phyloP scores from a whole-genome alignment of 129 eudicot species.

The Heracleum sosnowskyi region DNA sequence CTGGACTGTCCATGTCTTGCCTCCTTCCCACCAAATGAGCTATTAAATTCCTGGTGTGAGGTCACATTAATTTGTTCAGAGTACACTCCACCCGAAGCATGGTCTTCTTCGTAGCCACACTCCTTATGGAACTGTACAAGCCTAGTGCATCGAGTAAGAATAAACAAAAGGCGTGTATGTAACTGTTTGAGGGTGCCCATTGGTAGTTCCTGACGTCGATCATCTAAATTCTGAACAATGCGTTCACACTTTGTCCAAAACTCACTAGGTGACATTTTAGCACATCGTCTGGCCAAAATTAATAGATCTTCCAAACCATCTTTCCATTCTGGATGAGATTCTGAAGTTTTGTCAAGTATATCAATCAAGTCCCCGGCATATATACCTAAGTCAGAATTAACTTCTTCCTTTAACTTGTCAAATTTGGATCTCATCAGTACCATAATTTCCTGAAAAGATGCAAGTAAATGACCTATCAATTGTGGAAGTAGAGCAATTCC shows the following conservation, averaged over 20 bases:
- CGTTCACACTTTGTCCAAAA: conserved; percentile 84
- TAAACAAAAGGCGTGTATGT: conserved; percentile 86
- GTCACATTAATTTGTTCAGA: conserved; percentile 39
- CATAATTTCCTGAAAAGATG: conserved; percentile 61
- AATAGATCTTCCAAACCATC: conserved; percentile 67
- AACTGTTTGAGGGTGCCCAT: conserved; percentile 77
- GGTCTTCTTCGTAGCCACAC: conserved; percentile 76
- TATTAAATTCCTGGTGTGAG: conserved; percentile 27
- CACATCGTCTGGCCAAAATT: conserved; percentile 56
- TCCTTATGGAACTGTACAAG: conserved; percentile 93
- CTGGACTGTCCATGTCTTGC: conserved; percentile 19
- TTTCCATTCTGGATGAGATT: conserved; percentile 66
- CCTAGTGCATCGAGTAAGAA: conserved; percentile 90
- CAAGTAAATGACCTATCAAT: conserved; percentile 7
- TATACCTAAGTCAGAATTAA: conserved; percentile 67
- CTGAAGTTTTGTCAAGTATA: conserved; percentile 54
- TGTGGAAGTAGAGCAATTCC: neutral
- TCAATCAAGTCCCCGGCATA: conserved; percentile 88
- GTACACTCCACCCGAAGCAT: conserved; percentile 57
- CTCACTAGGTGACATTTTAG: conserved; percentile 79
- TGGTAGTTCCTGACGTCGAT: conserved; percentile 85
- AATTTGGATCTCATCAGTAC: conserved; percentile 70
- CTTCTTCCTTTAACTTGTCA: conserved; percentile 83
- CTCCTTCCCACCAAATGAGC: conserved; percentile 30
- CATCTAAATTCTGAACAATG: conserved; percentile 86